Conservation (phyloP, 768 basidiomycete species). For the Sarcomyxa edulis region DNA sequence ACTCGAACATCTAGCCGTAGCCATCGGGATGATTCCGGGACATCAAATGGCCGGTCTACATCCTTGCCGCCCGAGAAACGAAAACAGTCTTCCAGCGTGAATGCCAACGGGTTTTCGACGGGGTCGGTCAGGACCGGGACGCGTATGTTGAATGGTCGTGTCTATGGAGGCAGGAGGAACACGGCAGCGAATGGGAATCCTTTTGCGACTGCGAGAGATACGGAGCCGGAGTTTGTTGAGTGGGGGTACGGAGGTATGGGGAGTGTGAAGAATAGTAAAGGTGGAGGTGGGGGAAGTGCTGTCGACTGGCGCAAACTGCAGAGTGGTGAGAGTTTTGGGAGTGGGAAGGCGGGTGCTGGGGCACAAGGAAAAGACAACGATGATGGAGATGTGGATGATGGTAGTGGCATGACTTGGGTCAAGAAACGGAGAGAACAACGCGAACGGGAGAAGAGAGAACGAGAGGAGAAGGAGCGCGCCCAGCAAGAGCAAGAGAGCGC, state of each 20-base stretch:
- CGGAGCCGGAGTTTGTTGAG: slow-evolving; percentile 82
- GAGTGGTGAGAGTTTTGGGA: slow-evolving; percentile 14
- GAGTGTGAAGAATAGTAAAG: slow-evolving; percentile 39
- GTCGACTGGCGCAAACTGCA: slow-evolving; percentile 33
- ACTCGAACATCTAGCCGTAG: too few species aligned
- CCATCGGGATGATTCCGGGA: too few species aligned
- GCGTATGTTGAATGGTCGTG: slow-evolving; percentile 80
- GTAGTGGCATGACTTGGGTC: slow-evolving; percentile 86
- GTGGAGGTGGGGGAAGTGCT: slow-evolving; percentile 23
- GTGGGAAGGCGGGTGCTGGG: slow-evolving; percentile 13
- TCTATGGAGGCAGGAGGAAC: slow-evolving; percentile 57
- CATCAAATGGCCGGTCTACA: too few species aligned
- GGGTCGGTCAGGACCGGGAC: slow-evolving; percentile 28
- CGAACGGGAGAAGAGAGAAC: slow-evolving; percentile 46
- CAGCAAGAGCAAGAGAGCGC: slow-evolving; percentile 16
- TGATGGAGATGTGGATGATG: slow-evolving; percentile 65
- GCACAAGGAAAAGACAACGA: slow-evolving; percentile 22
- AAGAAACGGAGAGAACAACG: slow-evolving; percentile 52
- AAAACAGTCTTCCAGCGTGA: slow-evolving; percentile 8
- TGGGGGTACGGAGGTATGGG: slow-evolving; percentile 93
- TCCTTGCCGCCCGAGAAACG: background rate
- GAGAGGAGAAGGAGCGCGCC: slow-evolving; percentile 24
- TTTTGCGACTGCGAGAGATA: slow-evolving; percentile 55
- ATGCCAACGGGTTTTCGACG: slow-evolving; percentile 1
- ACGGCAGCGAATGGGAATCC: slow-evolving; percentile 37